phyloP scores from a whole-genome alignment of 345 rosid species.

The Boechera retrofracta region DNA sequence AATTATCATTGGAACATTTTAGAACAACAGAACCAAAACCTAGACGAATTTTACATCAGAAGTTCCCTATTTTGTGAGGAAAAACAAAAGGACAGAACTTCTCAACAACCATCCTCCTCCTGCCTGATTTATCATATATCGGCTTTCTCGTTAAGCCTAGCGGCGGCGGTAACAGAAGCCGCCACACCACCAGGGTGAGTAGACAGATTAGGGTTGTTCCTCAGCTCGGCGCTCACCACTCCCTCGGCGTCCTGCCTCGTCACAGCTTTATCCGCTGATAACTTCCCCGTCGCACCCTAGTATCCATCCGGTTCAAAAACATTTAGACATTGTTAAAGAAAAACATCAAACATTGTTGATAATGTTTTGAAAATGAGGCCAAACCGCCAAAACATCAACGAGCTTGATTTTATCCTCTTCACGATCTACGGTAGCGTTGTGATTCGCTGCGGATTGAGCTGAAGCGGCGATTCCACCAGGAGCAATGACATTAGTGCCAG shows the following conservation, averaged over 20 bases:
- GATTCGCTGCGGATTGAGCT: conserved; percentile 69
- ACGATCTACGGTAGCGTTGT: conserved; percentile 50
- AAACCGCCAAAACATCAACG: conserved; percentile 54
- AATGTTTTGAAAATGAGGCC: neutral
- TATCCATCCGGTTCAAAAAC: neutral
- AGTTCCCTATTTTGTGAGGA: too few relatives aligned
- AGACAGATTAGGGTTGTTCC: conserved; percentile 56
- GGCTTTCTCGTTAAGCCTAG: conserved; percentile 56
- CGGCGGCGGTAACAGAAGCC: conserved; percentile 68
- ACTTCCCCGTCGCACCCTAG: conserved; percentile 61
- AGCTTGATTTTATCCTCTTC: conserved; percentile 69
- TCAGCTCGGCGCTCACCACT: conserved; percentile 63
- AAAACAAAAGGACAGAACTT: too few relatives aligned
- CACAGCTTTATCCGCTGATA: conserved; percentile 66
- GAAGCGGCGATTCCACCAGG: conserved; percentile 69
- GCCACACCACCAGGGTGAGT: conserved; percentile 73
- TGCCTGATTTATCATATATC: too few relatives aligned
- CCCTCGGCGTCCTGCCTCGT: conserved; percentile 76
- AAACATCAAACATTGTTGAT: neutral
- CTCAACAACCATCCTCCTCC: too few relatives aligned
- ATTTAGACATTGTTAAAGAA: neutral
- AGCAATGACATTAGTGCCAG: conserved; percentile 52
- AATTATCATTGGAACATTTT: too few relatives aligned
- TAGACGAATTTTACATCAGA: too few relatives aligned
- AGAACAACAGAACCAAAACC: too few relatives aligned